Evolutionary conservation across 2,329 filamentous ascomycete species (phyloP), one percentile per base, ranked within the genome.

Genomic region (Paramyrothecium sp.): DNA sequence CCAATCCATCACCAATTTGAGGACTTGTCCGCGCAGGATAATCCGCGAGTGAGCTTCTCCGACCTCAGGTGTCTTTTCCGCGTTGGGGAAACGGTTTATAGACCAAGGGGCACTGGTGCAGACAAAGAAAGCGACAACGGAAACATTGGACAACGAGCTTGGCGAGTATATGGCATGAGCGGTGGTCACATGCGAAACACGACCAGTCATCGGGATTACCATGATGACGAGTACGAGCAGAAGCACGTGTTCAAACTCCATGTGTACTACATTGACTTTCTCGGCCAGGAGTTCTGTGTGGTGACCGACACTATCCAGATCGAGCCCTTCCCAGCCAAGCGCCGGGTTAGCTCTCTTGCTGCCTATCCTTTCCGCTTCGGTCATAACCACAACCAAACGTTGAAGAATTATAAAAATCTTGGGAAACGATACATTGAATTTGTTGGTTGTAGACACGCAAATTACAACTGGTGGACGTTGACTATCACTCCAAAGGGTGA

Each of bases 391-490:
- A 8, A 11, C 20, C 3, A 51, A 33, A 22, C 21, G 3, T 26
- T 26, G 22, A 26, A 51, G 17, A 22, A 30, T 7, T 51, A 22
- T 30, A 3, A 10, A 10, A 30, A 33, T 17, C 49, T 22, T 11
- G 49, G 49, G 7, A 3, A 51, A 33, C 10, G 21, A 3, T 26
- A 30, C 3, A 22, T 51, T 23, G 49, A 51, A 3, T 26, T 26
- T 16, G 33, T 51, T 22, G 21, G 21, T 7, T 22, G 17, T 21
- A 51, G 19, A 19, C 49, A 51, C 22, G 23, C 21, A 30, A 12
- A 22, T 23, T 51, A 51, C 49, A 51, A 51, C 49, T 22, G 49
- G 13, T 51, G 49, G 49, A 51, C 49, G 13, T 16, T 51, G 49
- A 51, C 49, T 3, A 22, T 30, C 17, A 30, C 49, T 26, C 49